Percentiles rank a stretch among this genome's conserved stretches.
Conservation (phyloP, 139 green algal genomes). For the Auxenochlorella pyrenoidosa region DNA sequence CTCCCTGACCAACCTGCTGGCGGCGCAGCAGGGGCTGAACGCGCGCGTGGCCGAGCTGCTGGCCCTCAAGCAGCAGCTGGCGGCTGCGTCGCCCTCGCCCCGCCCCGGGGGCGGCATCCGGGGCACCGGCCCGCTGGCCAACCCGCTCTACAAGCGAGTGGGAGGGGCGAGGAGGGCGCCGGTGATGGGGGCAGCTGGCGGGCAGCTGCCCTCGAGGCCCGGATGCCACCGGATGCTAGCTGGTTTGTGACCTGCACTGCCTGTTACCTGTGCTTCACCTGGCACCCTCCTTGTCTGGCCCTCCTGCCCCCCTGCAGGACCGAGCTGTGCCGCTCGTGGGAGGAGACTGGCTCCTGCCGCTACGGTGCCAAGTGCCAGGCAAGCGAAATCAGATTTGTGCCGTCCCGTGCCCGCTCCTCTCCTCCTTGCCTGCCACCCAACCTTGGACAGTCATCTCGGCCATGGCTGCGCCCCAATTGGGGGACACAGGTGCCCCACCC, state of each 20-base stretch:
- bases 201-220: background rate
- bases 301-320: constrained; percentile 70
- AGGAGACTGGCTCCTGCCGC: constrained; percentile 80
- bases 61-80: constrained; percentile 4
- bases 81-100: background rate
- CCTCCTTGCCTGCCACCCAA: too few species aligned
- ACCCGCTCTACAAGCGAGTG: constrained; percentile 62
- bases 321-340: constrained; percentile 90
- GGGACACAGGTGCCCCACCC: too few species aligned
- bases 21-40: background rate
- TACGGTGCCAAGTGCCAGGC: constrained; percentile 94
- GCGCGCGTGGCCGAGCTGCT: constrained; percentile 2
- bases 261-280: background rate
- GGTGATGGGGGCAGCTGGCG: background rate
- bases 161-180: background rate
- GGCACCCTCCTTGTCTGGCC: background rate
- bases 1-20: constrained; percentile 24
- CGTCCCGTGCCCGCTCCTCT: too few species aligned
- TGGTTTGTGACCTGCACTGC: too few species aligned
- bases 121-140: constrained; percentile 28
- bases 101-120: background rate
- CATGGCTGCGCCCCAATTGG: too few species aligned
- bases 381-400: background rate
- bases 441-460: too few species aligned
- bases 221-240: background rate